Evolutionary conservation across 257 asterid genomes (phyloP).

Genomic region (Scutellaria minor): DNA sequence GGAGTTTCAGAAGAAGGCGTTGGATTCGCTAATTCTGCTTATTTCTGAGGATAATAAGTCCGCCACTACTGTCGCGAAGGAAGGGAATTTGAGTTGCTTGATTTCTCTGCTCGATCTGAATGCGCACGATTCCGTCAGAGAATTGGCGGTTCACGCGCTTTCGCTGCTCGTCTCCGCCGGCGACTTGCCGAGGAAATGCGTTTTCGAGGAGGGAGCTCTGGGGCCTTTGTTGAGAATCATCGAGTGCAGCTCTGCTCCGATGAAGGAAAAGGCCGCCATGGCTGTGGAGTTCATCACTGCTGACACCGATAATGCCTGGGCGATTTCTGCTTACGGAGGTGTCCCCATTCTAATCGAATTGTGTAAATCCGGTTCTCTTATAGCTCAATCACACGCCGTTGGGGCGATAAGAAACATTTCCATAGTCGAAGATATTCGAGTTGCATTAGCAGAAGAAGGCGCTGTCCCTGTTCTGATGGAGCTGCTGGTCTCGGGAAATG

Average conservation of each 20-base stretch:
- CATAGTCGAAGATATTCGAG: constrained; percentile 66
- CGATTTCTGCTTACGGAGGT: constrained; percentile 90
- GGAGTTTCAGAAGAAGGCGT: constrained; percentile 85
- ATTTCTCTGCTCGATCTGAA: constrained; percentile 65
- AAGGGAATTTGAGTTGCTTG: constrained; percentile 67
- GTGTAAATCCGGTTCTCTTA: constrained; percentile 77
- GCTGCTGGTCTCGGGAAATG: constrained; percentile 64
- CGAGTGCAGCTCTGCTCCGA: constrained; percentile 65
- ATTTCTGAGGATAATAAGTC: constrained; percentile 68
- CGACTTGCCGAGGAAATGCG: constrained; percentile 67
- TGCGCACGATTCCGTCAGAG: constrained; percentile 52
- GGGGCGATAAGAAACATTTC: constrained; percentile 84
- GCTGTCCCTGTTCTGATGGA: constrained; percentile 67
- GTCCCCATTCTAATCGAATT: constrained; percentile 70
- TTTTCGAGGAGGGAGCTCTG: constrained; percentile 89
- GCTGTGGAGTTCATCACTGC: constrained; percentile 84
- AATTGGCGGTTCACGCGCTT: constrained; percentile 71
- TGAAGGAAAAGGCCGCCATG: constrained; percentile 88
- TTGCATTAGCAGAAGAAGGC: constrained; percentile 77
- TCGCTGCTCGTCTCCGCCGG: constrained; percentile 69
- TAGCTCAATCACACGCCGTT: constrained; percentile 72
- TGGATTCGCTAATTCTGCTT: constrained; percentile 73
- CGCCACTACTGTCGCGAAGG: constrained; percentile 58
- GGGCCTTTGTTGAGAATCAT: constrained; percentile 82
- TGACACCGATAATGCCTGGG: constrained; percentile 95